A percentile compares a stretch with the other conserved stretches of the same genome.
Evolutionary conservation across 495 filamentous ascomycete genomes (phyloP).

Genomic region (Tuber umbilicatum): DNA sequence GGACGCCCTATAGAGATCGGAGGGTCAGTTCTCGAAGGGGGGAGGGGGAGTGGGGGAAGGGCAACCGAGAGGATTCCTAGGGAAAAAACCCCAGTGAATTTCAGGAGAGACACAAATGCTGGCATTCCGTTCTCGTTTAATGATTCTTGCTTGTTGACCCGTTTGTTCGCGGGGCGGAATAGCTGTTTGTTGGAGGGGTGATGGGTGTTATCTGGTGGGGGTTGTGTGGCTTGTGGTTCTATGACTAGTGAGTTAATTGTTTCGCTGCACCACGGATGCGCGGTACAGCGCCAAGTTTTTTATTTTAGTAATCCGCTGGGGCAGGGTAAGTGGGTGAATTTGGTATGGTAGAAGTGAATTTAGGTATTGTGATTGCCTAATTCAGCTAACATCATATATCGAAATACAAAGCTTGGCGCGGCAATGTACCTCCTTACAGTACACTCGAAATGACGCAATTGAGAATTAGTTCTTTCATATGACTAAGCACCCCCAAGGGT

Average conservation of each 20-base stretch:
- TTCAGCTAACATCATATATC: no score
- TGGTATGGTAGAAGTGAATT: no score
- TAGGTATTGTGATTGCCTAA: no score
- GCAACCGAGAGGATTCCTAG: constrained; percentile 65
- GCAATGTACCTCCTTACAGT: no score
- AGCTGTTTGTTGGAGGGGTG: background rate
- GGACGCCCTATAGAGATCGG: constrained; percentile 28
- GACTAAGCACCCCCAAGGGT: background rate
- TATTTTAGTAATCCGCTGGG: no score
- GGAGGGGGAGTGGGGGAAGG: constrained; percentile 14
- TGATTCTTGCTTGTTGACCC: background rate
- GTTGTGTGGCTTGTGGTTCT: background rate
- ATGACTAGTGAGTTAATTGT: background rate
- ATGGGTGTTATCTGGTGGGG: background rate
- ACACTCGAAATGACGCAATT: background rate
- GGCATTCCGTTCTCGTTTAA: constrained; percentile 15
- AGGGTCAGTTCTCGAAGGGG: background rate
- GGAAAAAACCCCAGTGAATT: constrained; percentile 65
- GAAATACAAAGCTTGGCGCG: no score
- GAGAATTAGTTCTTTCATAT: background rate
- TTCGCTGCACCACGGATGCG: background rate
- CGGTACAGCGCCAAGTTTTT: no score
- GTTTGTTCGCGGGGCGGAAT: background rate
- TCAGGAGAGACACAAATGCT: constrained; percentile 42
- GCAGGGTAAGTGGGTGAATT: no score